Conservation (phyloP, 345 rosid genomes). For the Eucalyptus victrix region DNA sequence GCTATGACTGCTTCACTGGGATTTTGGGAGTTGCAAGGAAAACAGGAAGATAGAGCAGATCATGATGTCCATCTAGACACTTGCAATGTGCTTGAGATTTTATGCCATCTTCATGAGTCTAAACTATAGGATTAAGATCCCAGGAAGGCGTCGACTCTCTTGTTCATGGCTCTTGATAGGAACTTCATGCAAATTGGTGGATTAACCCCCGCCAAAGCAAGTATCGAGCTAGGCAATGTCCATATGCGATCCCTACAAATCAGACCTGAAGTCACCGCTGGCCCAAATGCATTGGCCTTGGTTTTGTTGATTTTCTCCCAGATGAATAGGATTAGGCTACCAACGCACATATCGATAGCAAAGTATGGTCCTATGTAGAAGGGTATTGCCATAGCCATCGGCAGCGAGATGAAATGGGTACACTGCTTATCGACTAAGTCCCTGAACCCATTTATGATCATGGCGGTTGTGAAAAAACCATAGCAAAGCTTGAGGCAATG, state of each 20-base stretch:
- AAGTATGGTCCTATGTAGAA: constrained; percentile 24
- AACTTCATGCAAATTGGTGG: no score
- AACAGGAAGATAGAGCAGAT: neutral
- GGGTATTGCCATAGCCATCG: constrained; percentile 33
- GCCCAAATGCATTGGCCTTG: constrained; percentile 8
- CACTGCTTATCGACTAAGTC: neutral
- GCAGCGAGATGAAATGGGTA: constrained; percentile 15
- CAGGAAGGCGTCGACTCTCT: no score
- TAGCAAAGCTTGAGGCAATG: constrained; percentile 16
- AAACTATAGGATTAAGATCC: no score
- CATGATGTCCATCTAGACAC: neutral
- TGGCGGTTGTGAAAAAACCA: constrained; percentile 15
- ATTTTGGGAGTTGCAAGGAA: neutral
- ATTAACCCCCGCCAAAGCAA: constrained; percentile 2
- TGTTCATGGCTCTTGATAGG: no score
- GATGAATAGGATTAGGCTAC: constrained; percentile 9
- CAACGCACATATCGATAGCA: constrained; percentile 28
- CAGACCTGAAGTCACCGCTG: constrained; percentile 19
- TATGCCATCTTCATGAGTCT: no score
- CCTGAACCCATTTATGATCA: constrained; percentile 6
- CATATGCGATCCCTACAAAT: constrained; percentile 27
- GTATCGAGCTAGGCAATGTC: constrained; percentile 12
- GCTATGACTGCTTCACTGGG: neutral
- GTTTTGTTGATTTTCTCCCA: constrained; percentile 11
- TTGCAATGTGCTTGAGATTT: neutral